Conservation (phyloP, 805 yeast species). For the Debaryomyces prosopidis region DNA sequence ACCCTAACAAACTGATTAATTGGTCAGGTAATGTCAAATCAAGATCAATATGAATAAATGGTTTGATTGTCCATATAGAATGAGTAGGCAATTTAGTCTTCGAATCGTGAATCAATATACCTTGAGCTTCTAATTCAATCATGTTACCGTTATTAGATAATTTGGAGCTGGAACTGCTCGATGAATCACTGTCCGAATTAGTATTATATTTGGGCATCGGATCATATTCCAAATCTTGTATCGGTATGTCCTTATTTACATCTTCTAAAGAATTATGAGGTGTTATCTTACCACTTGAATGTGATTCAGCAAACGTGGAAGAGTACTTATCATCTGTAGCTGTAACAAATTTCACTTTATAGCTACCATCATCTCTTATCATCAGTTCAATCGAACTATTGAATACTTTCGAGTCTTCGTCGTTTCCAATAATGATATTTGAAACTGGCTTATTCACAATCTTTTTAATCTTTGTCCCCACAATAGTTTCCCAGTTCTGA, state of each 20-base stretch:
- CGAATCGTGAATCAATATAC: slow-evolving; percentile 73
- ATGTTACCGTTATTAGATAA: slow-evolving; percentile 57
- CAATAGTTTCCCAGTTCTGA: slow-evolving; percentile 74
- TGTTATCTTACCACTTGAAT: slow-evolving; percentile 19
- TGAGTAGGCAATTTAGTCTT: slow-evolving; percentile 63
- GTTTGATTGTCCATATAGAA: slow-evolving; percentile 92
- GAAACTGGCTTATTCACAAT: slow-evolving; percentile 59
- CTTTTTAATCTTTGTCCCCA: slow-evolving; percentile 63
- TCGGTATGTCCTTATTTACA: slow-evolving; percentile 4
- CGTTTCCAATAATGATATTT: slow-evolving; percentile 62
- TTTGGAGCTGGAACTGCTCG: slow-evolving; percentile 25
- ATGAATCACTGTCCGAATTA: slow-evolving; percentile 5
- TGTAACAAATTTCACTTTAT: slow-evolving; percentile 71
- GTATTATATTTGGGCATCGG: background rate
- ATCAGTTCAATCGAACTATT: slow-evolving; percentile 67
- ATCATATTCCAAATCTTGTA: background rate
- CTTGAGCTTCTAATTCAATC: slow-evolving; percentile 89
- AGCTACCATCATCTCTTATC: slow-evolving; percentile 73
- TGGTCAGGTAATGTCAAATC: slow-evolving; percentile 69
- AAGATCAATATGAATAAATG: slow-evolving; percentile 63
- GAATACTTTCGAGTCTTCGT: slow-evolving; percentile 66
- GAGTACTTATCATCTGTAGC: slow-evolving; percentile 33
- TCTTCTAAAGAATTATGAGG: slow-evolving; percentile 25
- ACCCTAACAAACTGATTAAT: slow-evolving; percentile 77
- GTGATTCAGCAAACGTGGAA: background rate